A percentile compares a stretch with the other conserved stretches of the same genome.
phyloP scores from a whole-genome alignment of 139 green algal genomes.

The Trebouxia sp. region DNA sequence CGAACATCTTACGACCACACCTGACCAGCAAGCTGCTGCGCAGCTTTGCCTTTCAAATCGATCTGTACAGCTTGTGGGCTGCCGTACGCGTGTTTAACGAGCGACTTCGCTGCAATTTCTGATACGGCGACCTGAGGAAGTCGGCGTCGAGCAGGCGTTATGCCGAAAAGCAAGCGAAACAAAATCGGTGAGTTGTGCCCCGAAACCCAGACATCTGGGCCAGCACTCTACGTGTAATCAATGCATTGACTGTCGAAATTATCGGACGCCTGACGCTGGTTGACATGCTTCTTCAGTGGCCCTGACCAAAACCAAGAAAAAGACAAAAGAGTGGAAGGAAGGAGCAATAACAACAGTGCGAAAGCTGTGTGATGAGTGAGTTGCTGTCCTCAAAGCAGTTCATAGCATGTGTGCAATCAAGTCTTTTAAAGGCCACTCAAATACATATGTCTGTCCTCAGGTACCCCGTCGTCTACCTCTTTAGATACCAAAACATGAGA shows the following conservation, averaged over 20 bases:
- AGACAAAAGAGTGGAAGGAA: conserved; percentile 90
- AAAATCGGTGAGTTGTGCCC: conserved; percentile 76
- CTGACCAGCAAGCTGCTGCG: too few species aligned
- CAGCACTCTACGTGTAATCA: too few species aligned
- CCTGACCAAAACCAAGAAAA: conserved; percentile 95
- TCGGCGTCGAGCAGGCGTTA: conserved; percentile 45
- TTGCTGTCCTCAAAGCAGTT: background rate
- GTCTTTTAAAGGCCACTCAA: background rate
- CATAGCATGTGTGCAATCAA: background rate
- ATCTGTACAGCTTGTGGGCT: too few species aligned
- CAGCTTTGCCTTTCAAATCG: too few species aligned
- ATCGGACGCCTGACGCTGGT: too few species aligned
- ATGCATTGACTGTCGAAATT: too few species aligned
- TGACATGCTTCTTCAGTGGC: conserved; percentile 51
- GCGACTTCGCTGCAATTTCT: too few species aligned
- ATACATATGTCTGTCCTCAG: conserved; percentile 41
- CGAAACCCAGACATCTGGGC: too few species aligned
- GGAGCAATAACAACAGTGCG: conserved; percentile 77
- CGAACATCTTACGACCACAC: too few species aligned
- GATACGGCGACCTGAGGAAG: too few species aligned
- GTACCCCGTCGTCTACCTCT: conserved; percentile 83
- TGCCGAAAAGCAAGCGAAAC: conserved; percentile 92
- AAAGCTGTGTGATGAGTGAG: conserved; percentile 77
- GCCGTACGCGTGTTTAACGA: too few species aligned
- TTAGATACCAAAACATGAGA: conserved; percentile 89